Evolutionary conservation across 164 flowering plant species (phyloP), one percentile per base, ranked within the genome.

Genomic region (Umbellularia californica): DNA sequence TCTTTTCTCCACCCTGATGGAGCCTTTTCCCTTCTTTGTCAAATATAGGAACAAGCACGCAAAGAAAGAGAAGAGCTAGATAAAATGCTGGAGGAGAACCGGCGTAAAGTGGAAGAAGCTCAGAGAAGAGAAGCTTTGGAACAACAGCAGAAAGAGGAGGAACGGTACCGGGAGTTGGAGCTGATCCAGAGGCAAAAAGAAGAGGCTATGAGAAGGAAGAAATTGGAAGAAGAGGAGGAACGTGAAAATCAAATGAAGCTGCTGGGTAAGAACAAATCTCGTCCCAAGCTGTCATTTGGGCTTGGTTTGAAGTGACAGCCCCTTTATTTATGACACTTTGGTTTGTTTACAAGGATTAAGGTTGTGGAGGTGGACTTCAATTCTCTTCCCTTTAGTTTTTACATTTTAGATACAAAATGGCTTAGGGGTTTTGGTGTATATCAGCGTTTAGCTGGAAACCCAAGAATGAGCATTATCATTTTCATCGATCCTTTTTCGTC

Each of bases 241-340:
- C 88, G 97, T 15, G 76, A 82, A 33, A 91, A 91, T 72, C 98
- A 92, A 79, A 89, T 88, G 90, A 87, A 85, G 71, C 60, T 96
- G 73, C 79, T 96, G 80, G 99, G 99, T 50, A 96, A 94, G 88
- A 96, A 96, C 87, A 96, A 96, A 77, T 81, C 97, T 14, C 82
- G 99, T 47, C 98, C 99, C 0, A 96, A 94, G 78, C 79, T 96
- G 75, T 96, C 99, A 0, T 94, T 92, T 78, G 99, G 92, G 2
- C 14, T 95, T 52, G 92, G 97, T 70, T 85, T 89, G 11, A 95
- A 95, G 74, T 92, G 86, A 92, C 60, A 14, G 20, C 27, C 65
- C 65, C 51, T 64, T 68, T 15, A 23, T 70, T 70, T 20, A 22
- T 22, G 10, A 10, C 28, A 3, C 24, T 64, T 64, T 24, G 67